Conservation (phyloP, 352 stramenopile species). For the Pythium dissotocum region DNA sequence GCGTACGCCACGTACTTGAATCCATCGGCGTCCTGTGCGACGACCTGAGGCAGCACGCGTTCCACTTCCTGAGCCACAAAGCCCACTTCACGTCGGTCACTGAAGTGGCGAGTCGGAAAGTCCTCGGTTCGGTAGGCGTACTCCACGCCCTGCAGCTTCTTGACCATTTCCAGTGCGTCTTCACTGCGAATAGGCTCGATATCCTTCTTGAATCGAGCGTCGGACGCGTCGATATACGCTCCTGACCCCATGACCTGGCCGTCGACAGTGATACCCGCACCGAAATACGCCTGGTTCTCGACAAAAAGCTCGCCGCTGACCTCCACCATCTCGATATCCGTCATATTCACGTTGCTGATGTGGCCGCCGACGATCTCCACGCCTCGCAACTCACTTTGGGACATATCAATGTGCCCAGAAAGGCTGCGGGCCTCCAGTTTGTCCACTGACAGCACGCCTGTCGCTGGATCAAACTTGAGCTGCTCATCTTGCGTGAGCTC, state of each 20-base stretch:
- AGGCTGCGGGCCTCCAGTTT: slow-evolving; percentile 52
- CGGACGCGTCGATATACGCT: slow-evolving; percentile 90
- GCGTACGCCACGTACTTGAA: slow-evolving; percentile 91
- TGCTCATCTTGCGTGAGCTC: slow-evolving; percentile 57
- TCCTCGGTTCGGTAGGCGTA: slow-evolving; percentile 49
- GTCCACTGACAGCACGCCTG: slow-evolving; percentile 39
- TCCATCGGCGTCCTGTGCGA: slow-evolving; percentile 58
- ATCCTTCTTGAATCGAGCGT: slow-evolving; percentile 85
- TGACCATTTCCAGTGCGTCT: slow-evolving; percentile 8
- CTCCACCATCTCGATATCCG: slow-evolving; percentile 62
- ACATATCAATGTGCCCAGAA: slow-evolving; percentile 78
- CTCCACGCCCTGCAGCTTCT: slow-evolving; percentile 59
- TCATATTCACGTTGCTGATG: slow-evolving; percentile 82
- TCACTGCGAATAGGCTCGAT: slow-evolving; percentile 51
- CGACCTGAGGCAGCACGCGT: slow-evolving; percentile 74
- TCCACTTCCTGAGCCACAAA: slow-evolving; percentile 91
- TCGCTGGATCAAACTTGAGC: slow-evolving; percentile 61
- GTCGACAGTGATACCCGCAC: slow-evolving; percentile 81
- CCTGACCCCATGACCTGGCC: slow-evolving; percentile 90
- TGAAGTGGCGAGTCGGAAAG: slow-evolving; percentile 54
- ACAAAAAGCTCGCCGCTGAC: slow-evolving; percentile 85
- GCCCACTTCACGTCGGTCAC: slow-evolving; percentile 55
- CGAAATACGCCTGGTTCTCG: slow-evolving; percentile 80
- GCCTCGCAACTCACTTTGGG: slow-evolving; percentile 58
- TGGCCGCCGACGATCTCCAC: slow-evolving; percentile 77